phyloP scores from a whole-genome alignment of 306 rosid species.

The Cicer cuneatum region DNA sequence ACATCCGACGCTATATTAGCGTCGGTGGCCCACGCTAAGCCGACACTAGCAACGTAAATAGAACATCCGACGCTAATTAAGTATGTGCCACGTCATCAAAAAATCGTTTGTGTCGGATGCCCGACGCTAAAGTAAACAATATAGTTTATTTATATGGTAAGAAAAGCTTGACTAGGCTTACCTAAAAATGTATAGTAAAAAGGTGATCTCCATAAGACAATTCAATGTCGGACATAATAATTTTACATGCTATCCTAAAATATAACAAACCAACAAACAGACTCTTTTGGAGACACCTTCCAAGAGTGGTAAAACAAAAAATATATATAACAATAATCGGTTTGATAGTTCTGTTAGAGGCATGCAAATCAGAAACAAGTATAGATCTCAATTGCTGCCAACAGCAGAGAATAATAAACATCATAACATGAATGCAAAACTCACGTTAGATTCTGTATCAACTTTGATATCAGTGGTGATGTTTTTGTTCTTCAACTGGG shows the following conservation, averaged over 20 bases:
- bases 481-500: slow-evolving; percentile 81
- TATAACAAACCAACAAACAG: slow-evolving; percentile 8
- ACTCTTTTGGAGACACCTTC: background rate
- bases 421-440: slow-evolving; percentile 20
- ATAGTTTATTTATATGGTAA: background rate
- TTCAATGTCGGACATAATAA: background rate
- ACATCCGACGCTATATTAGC: too few relatives aligned
- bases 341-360: background rate
- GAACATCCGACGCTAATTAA: too few relatives aligned
- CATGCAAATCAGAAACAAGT: background rate
- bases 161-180: background rate
- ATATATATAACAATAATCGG: slow-evolving; percentile 11
- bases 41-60: too few relatives aligned
- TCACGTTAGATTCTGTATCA: slow-evolving; percentile 83
- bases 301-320: slow-evolving; percentile 1
- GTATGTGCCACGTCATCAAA: too few relatives aligned
- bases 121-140: too few relatives aligned
- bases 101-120: too few relatives aligned
- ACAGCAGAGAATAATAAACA: background rate
- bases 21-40: too few relatives aligned
- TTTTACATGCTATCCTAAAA: slow-evolving; percentile 4
- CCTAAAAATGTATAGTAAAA: too few relatives aligned
- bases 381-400: background rate
- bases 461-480: slow-evolving; percentile 92
- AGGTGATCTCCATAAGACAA: background rate